A percentile compares a stretch with the other conserved stretches of the same genome.
phyloP scores from a whole-genome alignment of 495 filamentous ascomycete genomes.

The Tuber magnatum region DNA sequence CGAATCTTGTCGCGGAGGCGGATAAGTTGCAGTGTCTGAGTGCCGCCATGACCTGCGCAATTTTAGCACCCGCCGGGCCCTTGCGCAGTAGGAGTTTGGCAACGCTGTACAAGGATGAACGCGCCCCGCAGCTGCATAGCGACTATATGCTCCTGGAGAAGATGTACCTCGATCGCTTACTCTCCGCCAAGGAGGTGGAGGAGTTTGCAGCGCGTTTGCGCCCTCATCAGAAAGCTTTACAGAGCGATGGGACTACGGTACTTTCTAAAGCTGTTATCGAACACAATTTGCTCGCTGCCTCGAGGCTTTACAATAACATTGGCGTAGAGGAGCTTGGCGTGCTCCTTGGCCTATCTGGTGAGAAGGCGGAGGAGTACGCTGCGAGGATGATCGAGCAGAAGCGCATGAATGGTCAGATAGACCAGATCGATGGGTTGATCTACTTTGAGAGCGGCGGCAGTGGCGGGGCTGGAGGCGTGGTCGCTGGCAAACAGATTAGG shows the following conservation, averaged over 20 bases:
- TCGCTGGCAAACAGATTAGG: slow-evolving; percentile 61
- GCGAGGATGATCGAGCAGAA: slow-evolving; percentile 94
- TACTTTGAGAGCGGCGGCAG: slow-evolving; percentile 68
- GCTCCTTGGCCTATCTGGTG: slow-evolving; percentile 68
- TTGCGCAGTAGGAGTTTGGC: slow-evolving; percentile 69
- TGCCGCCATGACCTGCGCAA: slow-evolving; percentile 88
- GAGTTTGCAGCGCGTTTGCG: slow-evolving; percentile 73
- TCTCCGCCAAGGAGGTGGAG: slow-evolving; percentile 70
- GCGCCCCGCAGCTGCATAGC: slow-evolving; percentile 57
- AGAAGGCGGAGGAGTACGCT: slow-evolving; percentile 83
- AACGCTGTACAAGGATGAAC: slow-evolving; percentile 88
- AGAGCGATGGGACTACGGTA: slow-evolving; percentile 83
- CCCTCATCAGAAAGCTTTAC: slow-evolving; percentile 82
- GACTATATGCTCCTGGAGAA: slow-evolving; percentile 91
- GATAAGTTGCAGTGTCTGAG: slow-evolving; percentile 75
- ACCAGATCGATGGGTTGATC: slow-evolving; percentile 86
- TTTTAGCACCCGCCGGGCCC: slow-evolving; percentile 86
- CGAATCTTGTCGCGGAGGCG: slow-evolving; percentile 67
- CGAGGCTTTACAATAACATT: slow-evolving; percentile 84
- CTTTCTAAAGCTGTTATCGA: slow-evolving; percentile 91
- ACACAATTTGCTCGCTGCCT: slow-evolving; percentile 84
- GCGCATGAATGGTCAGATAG: slow-evolving; percentile 75
- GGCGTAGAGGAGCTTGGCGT: slow-evolving; percentile 65
- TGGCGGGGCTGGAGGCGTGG: slow-evolving; percentile 53
- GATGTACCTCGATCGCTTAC: slow-evolving; percentile 87